Evolutionary conservation across 2,329 filamentous ascomycete species (phyloP).

Genomic region (Cercospora citrullina): DNA sequence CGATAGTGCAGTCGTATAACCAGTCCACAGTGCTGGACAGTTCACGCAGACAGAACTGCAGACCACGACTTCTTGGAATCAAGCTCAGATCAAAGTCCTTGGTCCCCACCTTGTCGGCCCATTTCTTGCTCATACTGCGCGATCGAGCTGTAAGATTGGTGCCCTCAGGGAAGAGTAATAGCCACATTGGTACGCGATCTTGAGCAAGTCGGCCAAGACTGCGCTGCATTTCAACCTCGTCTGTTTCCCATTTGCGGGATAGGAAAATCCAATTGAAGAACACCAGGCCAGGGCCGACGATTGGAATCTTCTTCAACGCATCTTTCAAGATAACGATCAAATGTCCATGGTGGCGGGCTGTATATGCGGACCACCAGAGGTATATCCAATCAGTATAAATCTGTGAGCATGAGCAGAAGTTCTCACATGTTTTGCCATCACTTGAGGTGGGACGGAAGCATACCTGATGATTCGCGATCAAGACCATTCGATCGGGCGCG

Average conservation of each 20-base stretch:
- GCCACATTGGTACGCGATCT: slow-evolving; percentile 72
- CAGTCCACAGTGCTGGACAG: slow-evolving; percentile 73
- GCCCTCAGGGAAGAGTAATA: slow-evolving; percentile 83
- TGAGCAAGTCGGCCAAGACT: slow-evolving; percentile 70
- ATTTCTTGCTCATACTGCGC: slow-evolving; percentile 66
- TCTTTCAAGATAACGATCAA: slow-evolving; percentile 90
- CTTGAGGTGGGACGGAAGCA: not conserved
- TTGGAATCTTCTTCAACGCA: slow-evolving; percentile 77
- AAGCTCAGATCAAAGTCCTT: slow-evolving; percentile 70
- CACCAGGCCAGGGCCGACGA: slow-evolving; percentile 80
- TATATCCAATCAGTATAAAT: slow-evolving; percentile 79
- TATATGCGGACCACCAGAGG: slow-evolving; percentile 88
- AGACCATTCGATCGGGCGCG: slow-evolving; percentile 76
- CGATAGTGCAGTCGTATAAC: slow-evolving; percentile 90
- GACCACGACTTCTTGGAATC: slow-evolving; percentile 76
- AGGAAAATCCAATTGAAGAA: slow-evolving; percentile 90
- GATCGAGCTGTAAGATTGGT: slow-evolving; percentile 77
- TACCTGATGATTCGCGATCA: slow-evolving; percentile 80
- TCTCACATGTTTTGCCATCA: not conserved
- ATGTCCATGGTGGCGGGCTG: slow-evolving; percentile 67
- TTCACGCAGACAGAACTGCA: slow-evolving; percentile 76
- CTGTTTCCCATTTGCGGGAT: slow-evolving; percentile 83
- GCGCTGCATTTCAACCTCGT: slow-evolving; percentile 72
- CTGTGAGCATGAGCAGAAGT: slow-evolving; percentile 5
- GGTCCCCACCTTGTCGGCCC: slow-evolving; percentile 72